phyloP scores from a whole-genome alignment of 108 stramenopile species.

The Mediolabrus comicus region DNA sequence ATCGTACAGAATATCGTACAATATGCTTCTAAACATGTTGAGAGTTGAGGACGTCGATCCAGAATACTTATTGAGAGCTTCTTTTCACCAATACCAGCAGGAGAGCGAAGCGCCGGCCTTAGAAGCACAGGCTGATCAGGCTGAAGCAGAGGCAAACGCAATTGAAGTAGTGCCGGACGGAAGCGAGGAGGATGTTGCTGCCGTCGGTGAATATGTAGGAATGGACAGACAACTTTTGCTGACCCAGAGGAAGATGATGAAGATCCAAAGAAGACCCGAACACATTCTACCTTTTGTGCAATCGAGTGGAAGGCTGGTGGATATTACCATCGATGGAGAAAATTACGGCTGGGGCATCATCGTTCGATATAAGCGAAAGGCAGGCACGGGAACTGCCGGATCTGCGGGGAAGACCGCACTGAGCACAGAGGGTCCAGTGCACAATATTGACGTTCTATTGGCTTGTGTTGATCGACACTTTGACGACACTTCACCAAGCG shows the following conservation, averaged over 20 bases:
- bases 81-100: conserved; percentile 95
- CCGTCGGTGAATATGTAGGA: conserved; percentile 78
- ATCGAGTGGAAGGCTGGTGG: conserved; percentile 78
- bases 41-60: conserved; percentile 98
- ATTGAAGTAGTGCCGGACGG: conserved; percentile 59
- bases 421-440: conserved; percentile 52
- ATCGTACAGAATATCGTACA: conserved; percentile 96
- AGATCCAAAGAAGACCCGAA: conserved; percentile 84
- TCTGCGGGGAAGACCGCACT: conserved; percentile 64
- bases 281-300: conserved; percentile 92
- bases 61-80: conserved; percentile 92
- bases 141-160: conserved; percentile 63
- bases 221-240: conserved; percentile 81
- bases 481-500: conserved; percentile 48
- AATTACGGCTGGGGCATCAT: conserved; percentile 92
- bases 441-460: conserved; percentile 81
- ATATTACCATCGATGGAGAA: conserved; percentile 75
- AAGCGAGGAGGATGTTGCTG: conserved; percentile 56
- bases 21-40: conserved; percentile 99
- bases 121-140: conserved; percentile 61
- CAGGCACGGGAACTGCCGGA: conserved; percentile 67
- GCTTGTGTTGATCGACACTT: conserved; percentile 77
- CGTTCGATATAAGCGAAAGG: conserved; percentile 65
- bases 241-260: conserved; percentile 71
- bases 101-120: conserved; percentile 90